Base-by-base conservation (phyloP, 2,329 filamentous ascomycete genomes). In the Sclerotinia subarctica region DNA sequence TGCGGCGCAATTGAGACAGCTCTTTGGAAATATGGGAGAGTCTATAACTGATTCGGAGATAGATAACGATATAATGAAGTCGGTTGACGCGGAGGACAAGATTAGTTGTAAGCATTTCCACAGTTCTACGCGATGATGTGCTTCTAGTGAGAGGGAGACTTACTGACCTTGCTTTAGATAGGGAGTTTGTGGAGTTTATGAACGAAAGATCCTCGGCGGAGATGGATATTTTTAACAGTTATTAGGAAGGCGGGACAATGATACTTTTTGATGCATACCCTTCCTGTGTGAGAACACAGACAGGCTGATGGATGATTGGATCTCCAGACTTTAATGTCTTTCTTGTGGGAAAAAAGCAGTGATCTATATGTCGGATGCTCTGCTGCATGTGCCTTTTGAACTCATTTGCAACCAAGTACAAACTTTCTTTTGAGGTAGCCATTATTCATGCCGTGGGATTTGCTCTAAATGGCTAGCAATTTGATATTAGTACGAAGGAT, bases 101-200 rank as follows among this genome's bases (percentile, higher is more conserved):
- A 74, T 80, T 56, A 76, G 71, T 57, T 80, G 78, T 79, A 67
- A 77, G 78, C 73, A n/a, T 42, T 60, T 44, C 11, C 10, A 8
- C 42, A 8, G 1, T 26, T 17, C 2, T n/a, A 5, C 21, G 8
- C 8, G 21, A 7, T 2, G 1, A 2, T 11, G n/a, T 4, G 24
- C n/a, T 19, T 63, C 21, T 13, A 35, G 21, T 49, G 26, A 32
- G 46, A 26, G 26, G 13, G 21, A 17, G 17, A 51, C 10, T 4
- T 58, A 44, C 67, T 66, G 21, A 69, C 53, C 10, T 52, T 15
- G n/a, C 53, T 32, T 21, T 52, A 79, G 77, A 78, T 60, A 72
- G 73, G 58, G 75, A 77, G n/a, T 80, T 79, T 66, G 69, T 76
- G 8, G 74, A 77, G 29, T 79, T 79, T 64, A 75, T 77, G 68